Evolutionary conservation across 2,329 filamentous ascomycete genomes (phyloP), one percentile per base, ranked within the genome.

Genomic region (Alternaria hordeiaustralica): DNA sequence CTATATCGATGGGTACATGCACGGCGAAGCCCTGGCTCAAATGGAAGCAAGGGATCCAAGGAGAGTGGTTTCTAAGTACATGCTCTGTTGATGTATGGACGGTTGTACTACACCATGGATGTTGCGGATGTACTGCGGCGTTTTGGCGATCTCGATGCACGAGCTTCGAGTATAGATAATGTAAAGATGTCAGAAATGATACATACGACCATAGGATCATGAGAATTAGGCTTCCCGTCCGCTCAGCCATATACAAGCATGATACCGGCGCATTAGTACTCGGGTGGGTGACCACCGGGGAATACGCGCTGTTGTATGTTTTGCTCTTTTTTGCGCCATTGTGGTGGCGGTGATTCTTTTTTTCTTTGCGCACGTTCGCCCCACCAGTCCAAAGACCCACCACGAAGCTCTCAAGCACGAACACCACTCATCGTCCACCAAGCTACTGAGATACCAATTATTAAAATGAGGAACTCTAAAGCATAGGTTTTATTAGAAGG

Each of bases 1-100:
- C 13, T 56, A 55, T 43, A 56, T 56, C 28, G 41, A 56, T 33
- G 54, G 15, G 6, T 56, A 41, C 43, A 56, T 56, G 54, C 41
- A 56, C n/a, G 54, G 54, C 15, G 54, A 56, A 26, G 53, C 43
- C 11, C 21, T 56, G 36, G 41, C 54, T 15, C 13, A 47, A 23
- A 41, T 41, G 9, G 36, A 41, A 41, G 36, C 36, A 6, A 10
- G 36, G 9, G 36, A 41, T 18, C 36, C 36, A n/a, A 41, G 4
- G 5, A 41, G 36, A 18, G 36, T 41, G 2, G 36, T 41, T 41
- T 41, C 36, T 18, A 41, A 41, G 36, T 41, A 41, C 36, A 41
- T 41, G 28, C 28, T 30, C 5, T 30, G 28, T 30, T 30, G 11
- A 30, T 6, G 11, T 13, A 13, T 6, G 28, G 28, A 30, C 28